phyloP scores from a whole-genome alignment of 2,329 filamentous ascomycete species.

The Scedosporium boydii region DNA sequence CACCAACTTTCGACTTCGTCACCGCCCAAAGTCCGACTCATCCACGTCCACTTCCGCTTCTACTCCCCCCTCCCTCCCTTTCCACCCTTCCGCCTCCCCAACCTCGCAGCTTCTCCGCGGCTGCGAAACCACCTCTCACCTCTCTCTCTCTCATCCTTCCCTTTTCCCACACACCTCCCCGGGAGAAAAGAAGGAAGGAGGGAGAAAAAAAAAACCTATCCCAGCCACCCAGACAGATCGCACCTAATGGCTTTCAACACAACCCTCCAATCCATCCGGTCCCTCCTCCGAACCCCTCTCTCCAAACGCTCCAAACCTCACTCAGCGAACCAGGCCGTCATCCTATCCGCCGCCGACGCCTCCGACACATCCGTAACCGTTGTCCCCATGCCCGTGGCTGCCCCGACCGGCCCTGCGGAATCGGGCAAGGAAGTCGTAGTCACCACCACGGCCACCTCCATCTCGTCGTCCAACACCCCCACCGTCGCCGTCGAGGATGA shows the following conservation, averaged over 20 bases:
- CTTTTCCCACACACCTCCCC: too few relatives aligned
- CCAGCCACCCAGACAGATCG: too few relatives aligned
- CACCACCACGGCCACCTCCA: not conserved
- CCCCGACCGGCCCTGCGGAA: not conserved
- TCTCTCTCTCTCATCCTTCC: too few relatives aligned
- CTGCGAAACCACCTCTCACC: too few relatives aligned
- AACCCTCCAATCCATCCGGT: not conserved
- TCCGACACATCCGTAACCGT: not conserved
- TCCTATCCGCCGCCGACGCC: not conserved
- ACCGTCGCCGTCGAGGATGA: not conserved
- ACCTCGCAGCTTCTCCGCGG: too few relatives aligned
- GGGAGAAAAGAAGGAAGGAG: too few relatives aligned
- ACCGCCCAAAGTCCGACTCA: not conserved
- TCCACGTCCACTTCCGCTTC: not conserved
- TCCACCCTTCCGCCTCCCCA: not conserved
- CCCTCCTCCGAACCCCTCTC: not conserved
- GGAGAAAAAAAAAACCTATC: too few relatives aligned
- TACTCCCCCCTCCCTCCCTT: not conserved
- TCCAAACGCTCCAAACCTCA: not conserved
- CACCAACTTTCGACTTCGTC: not conserved
- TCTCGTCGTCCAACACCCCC: not conserved
- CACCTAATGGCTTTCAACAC: not conserved
- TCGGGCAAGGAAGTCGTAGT: not conserved
- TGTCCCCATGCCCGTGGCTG: not conserved
- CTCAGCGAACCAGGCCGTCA: not conserved